These are phyloP conservation scores for Apiospora pterosperma DNA, from an alignment of 2,329 filamentous ascomycete genomes.

Conservation along the genomic window DNA sequence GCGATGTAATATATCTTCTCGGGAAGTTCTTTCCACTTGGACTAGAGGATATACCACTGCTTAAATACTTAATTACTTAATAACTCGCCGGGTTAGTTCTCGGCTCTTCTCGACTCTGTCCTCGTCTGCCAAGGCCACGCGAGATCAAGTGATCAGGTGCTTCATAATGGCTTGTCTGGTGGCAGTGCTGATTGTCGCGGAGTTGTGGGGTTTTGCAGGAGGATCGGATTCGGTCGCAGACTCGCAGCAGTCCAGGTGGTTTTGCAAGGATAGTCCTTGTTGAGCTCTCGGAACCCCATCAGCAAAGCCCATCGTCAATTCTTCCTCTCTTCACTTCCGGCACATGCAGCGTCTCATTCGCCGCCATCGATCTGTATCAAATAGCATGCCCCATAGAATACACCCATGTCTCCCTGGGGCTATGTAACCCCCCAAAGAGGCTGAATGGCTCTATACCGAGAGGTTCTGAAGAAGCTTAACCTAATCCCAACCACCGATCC, in stretches of 20 bases:
- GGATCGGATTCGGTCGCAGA: background rate
- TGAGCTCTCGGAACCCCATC: background rate
- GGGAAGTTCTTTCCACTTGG: background rate
- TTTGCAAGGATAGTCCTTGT: background rate
- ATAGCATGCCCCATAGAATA: no score
- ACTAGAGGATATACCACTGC: background rate
- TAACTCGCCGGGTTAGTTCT: background rate
- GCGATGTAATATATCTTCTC: no score
- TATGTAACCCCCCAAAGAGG: background rate
- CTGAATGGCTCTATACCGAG: background rate
- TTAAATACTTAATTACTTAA: background rate
- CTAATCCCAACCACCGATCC: background rate
- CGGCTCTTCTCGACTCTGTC: background rate
- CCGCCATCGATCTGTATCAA: no score
- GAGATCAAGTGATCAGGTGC: background rate
- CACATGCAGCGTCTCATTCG: no score
- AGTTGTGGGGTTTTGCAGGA: background rate
- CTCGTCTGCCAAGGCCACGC: background rate
- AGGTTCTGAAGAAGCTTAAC: background rate
- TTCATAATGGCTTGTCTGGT: background rate
- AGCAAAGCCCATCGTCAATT: background rate
- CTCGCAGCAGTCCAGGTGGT: background rate
- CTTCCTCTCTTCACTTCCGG: background rate
- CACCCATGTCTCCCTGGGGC: no score
- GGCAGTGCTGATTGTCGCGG: background rate